These are phyloP conservation scores for Myxozyma neotropica DNA, from an alignment of 805 yeast species.

Conservation along the genomic window DNA sequence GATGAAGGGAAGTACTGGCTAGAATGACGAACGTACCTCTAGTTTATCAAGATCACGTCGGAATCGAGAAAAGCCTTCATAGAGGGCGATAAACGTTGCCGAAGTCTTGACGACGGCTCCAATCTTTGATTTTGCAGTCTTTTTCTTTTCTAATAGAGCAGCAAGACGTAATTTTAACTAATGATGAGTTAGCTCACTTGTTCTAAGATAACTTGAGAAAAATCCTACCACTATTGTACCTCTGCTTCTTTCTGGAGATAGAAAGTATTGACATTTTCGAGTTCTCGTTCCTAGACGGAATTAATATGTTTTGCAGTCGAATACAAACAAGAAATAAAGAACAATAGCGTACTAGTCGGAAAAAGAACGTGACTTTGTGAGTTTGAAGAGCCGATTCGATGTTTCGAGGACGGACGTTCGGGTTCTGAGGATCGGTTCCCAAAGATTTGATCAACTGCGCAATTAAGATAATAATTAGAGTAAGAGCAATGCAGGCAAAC, in stretches of 20 bases:
- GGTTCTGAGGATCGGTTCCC: conserved; percentile 48
- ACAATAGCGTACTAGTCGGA: conserved; percentile 86
- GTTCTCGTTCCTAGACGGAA: conserved; percentile 66
- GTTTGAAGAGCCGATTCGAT: conserved; percentile 69
- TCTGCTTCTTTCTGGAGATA: conserved; percentile 91
- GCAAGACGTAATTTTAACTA: conserved; percentile 72
- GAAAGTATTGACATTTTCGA: conserved; percentile 92
- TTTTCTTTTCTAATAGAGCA: conserved; percentile 70
- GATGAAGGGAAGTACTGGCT: too few species aligned
- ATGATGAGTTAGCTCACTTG: background rate
- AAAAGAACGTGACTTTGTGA: conserved; percentile 84
- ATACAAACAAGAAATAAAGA: conserved; percentile 84
- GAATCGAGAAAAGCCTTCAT: conserved; percentile 86
- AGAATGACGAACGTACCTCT: conserved; percentile 47
- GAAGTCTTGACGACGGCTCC: conserved; percentile 60
- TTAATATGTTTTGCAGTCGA: conserved; percentile 58
- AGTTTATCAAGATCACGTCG: conserved; percentile 84
- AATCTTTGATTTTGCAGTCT: conserved; percentile 50
- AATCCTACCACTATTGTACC: too few species aligned
- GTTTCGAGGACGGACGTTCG: conserved; percentile 36
- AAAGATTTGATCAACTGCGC: conserved; percentile 71
- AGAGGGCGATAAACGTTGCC: conserved; percentile 76
- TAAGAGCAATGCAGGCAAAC: background rate
- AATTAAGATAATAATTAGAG: too few species aligned
- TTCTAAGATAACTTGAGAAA: background rate